Evolutionary conservation across 176 grass and related monocot species (phyloP).

Genomic region (Cenchrus fungigraminus): DNA sequence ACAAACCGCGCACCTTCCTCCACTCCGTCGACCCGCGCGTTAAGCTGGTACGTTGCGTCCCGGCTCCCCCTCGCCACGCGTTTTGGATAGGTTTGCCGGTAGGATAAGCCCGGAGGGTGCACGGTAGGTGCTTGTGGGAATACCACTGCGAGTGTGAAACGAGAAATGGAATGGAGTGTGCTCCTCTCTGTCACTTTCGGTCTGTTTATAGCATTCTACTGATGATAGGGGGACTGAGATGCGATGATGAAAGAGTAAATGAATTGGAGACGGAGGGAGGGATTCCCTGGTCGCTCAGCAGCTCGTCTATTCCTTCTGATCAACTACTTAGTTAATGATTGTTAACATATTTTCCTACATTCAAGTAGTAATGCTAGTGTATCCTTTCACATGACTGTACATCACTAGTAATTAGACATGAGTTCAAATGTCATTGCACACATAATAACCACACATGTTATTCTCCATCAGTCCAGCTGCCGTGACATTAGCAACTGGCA

Average conservation of each 20-base stretch:
- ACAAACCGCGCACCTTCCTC: conserved; percentile 85
- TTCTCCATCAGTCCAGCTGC: not conserved
- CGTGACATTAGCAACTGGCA: not conserved
- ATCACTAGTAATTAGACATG: conserved; percentile 2
- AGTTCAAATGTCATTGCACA: not conserved
- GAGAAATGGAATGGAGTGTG: not conserved
- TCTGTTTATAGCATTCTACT: not conserved
- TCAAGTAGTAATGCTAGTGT: not conserved
- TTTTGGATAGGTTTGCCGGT: not conserved
- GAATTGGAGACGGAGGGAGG: not conserved
- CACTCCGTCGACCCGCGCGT: conserved; percentile 89
- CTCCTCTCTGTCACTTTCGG: not conserved
- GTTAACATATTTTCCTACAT: not conserved
- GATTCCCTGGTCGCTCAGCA: not conserved
- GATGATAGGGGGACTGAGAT: not conserved
- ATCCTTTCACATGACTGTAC: not conserved
- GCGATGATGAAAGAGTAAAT: not conserved
- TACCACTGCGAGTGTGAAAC: not conserved
- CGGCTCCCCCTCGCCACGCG: not conserved
- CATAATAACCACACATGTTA: not conserved
- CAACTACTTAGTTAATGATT: not conserved
- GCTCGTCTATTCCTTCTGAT: not conserved
- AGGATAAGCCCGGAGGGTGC: not conserved
- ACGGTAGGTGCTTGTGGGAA: conserved; percentile 5
- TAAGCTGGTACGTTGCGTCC: conserved; percentile 71